A percentile compares a stretch with the other conserved stretches of the same genome.
These are phyloP conservation scores for Alternaria postmessia DNA, from an alignment of 2,329 filamentous ascomycete genomes.

Conservation along the genomic window DNA sequence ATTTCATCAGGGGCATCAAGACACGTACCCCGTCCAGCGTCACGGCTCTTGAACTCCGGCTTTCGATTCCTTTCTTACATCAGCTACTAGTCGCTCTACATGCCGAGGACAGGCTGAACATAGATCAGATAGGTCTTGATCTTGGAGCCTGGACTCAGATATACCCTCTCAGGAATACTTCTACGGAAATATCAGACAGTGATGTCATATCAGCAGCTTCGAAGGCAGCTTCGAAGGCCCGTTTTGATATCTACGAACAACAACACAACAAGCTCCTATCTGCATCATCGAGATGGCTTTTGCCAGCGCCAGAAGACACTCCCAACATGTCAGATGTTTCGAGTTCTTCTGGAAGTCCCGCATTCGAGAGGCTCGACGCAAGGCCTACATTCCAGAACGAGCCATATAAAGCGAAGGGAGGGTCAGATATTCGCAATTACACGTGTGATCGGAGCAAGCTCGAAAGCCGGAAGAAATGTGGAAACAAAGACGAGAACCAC, in stretches of 20 bases:
- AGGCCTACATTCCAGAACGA: not conserved
- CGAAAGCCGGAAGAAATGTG: not conserved
- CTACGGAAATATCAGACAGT: not conserved
- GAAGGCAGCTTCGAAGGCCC: slow-evolving; percentile 1
- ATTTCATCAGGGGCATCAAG: slow-evolving; percentile 10
- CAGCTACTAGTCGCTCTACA: slow-evolving; percentile 19
- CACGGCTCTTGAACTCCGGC: slow-evolving; percentile 28
- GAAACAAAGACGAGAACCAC: not conserved
- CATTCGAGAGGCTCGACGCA: not conserved
- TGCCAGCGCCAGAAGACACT: not conserved
- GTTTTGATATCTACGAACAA: slow-evolving; percentile 12
- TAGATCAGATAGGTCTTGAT: slow-evolving; percentile 33
- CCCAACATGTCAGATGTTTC: not conserved
- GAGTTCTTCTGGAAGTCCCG: not conserved
- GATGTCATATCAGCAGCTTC: slow-evolving; percentile 8
- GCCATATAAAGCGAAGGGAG: not conserved
- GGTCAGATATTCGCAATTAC: not conserved
- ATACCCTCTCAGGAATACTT: slow-evolving; percentile 16
- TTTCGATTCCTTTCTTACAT: slow-evolving; percentile 24
- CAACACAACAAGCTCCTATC: slow-evolving; percentile 9
- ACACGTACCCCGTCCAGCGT: slow-evolving; percentile 17
- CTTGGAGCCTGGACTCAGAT: slow-evolving; percentile 39
- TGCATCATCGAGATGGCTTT: slow-evolving; percentile 11
- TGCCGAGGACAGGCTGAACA: not conserved
- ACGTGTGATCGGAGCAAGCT: not conserved